These are phyloP conservation scores for Stylosanthes scabra DNA, from an alignment of 331 rosid genomes.

Conservation along the genomic window DNA sequence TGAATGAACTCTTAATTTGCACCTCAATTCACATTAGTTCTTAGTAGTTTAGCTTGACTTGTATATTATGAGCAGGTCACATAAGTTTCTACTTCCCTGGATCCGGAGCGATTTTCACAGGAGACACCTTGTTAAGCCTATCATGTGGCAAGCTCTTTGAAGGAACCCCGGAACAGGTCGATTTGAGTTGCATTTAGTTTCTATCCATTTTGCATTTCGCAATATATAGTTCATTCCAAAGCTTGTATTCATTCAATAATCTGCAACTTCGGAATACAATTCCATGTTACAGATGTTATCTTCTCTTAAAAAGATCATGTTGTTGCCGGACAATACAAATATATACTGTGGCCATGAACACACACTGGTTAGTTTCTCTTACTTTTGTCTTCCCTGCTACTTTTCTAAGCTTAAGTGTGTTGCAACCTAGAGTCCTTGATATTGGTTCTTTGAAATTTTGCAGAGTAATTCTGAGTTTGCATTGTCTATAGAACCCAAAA, in stretches of 20 bases:
- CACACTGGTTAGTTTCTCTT: constrained; percentile 68
- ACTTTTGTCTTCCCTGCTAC: constrained; percentile 27
- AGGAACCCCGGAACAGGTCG: constrained; percentile 94
- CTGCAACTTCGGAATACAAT: constrained; percentile 1
- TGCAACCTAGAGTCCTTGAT: constrained; percentile 31
- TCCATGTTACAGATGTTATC: constrained; percentile 72
- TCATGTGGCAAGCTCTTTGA: constrained; percentile 96
- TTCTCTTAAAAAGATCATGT: constrained; percentile 76
- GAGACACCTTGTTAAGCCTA: constrained; percentile 96
- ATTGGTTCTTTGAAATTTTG: constrained; percentile 33
- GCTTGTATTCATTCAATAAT: constrained; percentile 3
- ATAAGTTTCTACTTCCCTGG: constrained; percentile 94
- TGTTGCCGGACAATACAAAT: constrained; percentile 81
- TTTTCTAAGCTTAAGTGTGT: constrained; percentile 10
- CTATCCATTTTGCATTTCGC: constrained; percentile 19
- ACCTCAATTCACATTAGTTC: constrained; percentile 15
- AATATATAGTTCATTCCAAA: constrained; percentile 9
- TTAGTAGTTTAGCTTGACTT: constrained; percentile 22
- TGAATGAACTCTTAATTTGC: constrained; percentile 7
- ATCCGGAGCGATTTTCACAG: constrained; percentile 83
- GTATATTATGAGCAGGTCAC: constrained; percentile 65
- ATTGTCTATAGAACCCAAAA: constrained; percentile 82
- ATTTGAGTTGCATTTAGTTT: constrained; percentile 39
- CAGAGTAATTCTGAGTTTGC: constrained; percentile 95
- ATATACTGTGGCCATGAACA: constrained; percentile 90